These are phyloP conservation scores for Phaeosphaeria sp. DNA, from an alignment of 2,329 filamentous ascomycete genomes.

Conservation along the genomic window DNA sequence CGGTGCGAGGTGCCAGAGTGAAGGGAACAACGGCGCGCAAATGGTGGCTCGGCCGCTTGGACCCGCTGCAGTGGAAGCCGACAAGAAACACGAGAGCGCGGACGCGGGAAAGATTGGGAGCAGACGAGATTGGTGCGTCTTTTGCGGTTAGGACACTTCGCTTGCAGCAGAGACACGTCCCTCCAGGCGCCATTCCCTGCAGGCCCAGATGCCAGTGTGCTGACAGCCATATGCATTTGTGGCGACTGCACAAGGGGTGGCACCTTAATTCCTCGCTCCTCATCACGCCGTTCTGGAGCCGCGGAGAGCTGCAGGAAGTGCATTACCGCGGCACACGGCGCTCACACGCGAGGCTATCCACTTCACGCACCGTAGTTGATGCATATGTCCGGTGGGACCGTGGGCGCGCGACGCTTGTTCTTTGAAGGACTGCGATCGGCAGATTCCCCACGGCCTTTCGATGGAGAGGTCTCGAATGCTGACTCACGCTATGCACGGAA, in stretches of 20 bases:
- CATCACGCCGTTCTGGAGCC: not conserved
- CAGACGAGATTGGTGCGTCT: constrained; percentile 1
- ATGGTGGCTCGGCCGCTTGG: constrained; percentile 6
- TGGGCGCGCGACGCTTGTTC: not conserved
- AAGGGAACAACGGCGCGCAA: constrained; percentile 9
- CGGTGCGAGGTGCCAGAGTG: constrained; percentile 9
- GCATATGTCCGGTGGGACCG: not conserved
- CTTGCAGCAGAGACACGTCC: constrained; percentile 16
- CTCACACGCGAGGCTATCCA: not conserved
- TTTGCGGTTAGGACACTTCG: constrained; percentile 18
- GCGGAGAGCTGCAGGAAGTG: not conserved
- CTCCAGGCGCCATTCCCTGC: constrained; percentile 1
- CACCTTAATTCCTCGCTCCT: not conserved
- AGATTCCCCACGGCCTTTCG: constrained; percentile 3
- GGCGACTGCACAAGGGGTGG: not conserved
- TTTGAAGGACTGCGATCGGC: constrained; percentile 7
- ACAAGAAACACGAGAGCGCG: constrained; percentile 11
- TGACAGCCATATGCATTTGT: constrained; percentile 1
- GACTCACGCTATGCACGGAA: constrained; percentile 2
- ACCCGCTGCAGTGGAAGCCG: constrained; percentile 14
- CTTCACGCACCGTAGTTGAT: not conserved
- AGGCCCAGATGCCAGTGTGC: constrained; percentile 3
- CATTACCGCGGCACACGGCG: not conserved
- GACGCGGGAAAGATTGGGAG: constrained; percentile 24
- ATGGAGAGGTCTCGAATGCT: not conserved